Conservation (phyloP, 2,329 filamentous ascomycete species). For the Colletotrichum lini region DNA sequence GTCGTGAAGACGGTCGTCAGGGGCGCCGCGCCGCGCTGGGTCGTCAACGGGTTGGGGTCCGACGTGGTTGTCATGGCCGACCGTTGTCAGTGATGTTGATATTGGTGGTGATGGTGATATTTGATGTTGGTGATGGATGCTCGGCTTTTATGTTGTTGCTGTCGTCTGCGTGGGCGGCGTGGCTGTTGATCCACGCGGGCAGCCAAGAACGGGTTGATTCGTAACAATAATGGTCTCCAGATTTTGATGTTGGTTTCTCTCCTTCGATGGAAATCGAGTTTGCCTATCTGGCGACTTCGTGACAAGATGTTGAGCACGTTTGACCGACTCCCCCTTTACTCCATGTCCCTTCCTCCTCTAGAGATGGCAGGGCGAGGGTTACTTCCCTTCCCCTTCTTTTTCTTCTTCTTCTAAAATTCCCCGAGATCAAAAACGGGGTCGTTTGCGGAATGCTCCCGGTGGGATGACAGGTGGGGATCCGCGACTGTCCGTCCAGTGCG, state of each 20-base stretch:
- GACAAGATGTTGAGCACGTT: neutral
- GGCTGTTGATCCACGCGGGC: too few relatives aligned
- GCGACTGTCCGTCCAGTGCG: too few relatives aligned
- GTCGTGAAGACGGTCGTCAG: conserved; percentile 41
- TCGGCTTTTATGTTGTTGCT: neutral
- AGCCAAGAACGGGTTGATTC: too few relatives aligned
- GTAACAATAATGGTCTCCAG: too few relatives aligned
- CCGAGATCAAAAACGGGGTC: neutral
- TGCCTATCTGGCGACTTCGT: neutral
- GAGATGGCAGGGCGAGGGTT: neutral
- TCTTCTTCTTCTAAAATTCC: neutral
- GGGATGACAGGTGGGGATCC: too few relatives aligned
- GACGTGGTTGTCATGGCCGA: conserved; percentile 29
- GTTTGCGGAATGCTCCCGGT: too few relatives aligned
- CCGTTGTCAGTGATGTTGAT: neutral
- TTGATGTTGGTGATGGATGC: too few relatives aligned
- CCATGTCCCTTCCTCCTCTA: neutral
- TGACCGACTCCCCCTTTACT: neutral
- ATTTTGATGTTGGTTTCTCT: neutral
- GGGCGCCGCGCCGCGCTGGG: conserved; percentile 34
- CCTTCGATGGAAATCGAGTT: neutral
- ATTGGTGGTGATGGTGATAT: neutral
- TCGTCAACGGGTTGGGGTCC: conserved; percentile 29
- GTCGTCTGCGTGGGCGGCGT: too few relatives aligned
- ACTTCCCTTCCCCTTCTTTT: neutral